These are phyloP conservation scores for Fusarium oxysporum DNA, from an alignment of 2,329 filamentous ascomycete species.

Conservation along the genomic window DNA sequence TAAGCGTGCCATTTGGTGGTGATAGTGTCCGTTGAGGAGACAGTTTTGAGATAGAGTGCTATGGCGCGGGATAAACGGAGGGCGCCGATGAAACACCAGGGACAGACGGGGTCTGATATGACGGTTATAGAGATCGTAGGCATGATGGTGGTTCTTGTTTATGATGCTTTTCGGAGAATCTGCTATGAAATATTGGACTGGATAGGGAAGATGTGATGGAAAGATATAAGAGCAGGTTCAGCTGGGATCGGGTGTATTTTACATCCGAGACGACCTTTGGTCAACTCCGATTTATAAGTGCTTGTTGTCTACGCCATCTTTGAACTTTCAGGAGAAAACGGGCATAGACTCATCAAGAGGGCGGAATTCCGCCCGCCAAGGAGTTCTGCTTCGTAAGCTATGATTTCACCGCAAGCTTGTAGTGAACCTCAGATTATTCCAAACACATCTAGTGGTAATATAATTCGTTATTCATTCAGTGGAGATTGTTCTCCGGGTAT, in stretches of 20 bases:
- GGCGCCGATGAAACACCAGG: constrained; percentile 84
- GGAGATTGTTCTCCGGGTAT: constrained; percentile 41
- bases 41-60: constrained; percentile 68
- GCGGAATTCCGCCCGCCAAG: constrained; percentile 42
- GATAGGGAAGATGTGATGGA: background rate
- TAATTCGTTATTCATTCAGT: background rate
- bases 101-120: constrained; percentile 85
- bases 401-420: background rate
- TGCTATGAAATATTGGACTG: background rate
- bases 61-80: constrained; percentile 81
- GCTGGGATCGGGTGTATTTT: background rate
- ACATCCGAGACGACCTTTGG: background rate
- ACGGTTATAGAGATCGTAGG: constrained; percentile 80
- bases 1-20: constrained; percentile 81
- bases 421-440: background rate
- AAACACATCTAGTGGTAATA: background rate
- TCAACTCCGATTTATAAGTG: background rate
- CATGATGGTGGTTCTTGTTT: constrained; percentile 60
- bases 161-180: background rate
- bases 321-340: background rate
- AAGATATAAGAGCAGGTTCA: background rate
- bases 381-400: background rate
- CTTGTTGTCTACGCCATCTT: background rate
- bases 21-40: constrained; percentile 77
- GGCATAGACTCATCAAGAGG: constrained; percentile 9